Percentiles rank a stretch among this genome's conserved stretches.
phyloP scores from a whole-genome alignment of 2,329 filamentous ascomycete genomes.

The Leptographium lundbergii region DNA sequence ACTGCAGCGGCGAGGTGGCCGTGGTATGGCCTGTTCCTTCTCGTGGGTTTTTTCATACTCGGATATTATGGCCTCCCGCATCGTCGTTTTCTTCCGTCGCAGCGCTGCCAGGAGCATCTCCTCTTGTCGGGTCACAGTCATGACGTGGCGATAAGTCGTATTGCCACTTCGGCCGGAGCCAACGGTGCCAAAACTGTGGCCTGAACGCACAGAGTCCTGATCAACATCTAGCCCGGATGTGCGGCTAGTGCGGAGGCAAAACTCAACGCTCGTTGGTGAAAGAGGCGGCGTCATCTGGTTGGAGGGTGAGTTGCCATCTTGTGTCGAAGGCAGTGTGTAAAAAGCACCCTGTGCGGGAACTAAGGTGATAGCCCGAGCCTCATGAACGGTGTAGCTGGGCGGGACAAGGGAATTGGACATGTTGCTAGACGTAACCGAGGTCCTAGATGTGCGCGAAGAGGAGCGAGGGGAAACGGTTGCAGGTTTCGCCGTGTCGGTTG shows the following conservation, averaged over 20 bases:
- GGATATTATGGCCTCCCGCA: slow-evolving; percentile 34
- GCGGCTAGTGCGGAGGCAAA: slow-evolving; percentile 26
- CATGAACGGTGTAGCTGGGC: slow-evolving; percentile 15
- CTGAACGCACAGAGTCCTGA: slow-evolving; percentile 21
- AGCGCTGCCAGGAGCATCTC: slow-evolving; percentile 45
- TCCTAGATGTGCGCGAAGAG: slow-evolving; percentile 24
- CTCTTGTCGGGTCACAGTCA: slow-evolving; percentile 46
- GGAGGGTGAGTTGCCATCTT: background rate
- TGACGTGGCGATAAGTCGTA: slow-evolving; percentile 19
- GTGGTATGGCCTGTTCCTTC: background rate
- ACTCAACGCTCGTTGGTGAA: slow-evolving; percentile 39
- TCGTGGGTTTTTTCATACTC: slow-evolving; percentile 24
- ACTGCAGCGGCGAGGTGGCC: slow-evolving; percentile 2
- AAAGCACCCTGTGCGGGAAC: slow-evolving; percentile 16
- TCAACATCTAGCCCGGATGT: slow-evolving; percentile 11
- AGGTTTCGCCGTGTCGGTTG: slow-evolving; percentile 5
- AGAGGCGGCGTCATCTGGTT: slow-evolving; percentile 29
- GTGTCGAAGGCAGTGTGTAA: background rate
- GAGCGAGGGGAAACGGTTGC: slow-evolving; percentile 8
- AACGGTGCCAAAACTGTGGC: slow-evolving; percentile 10
- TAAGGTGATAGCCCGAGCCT: slow-evolving; percentile 27
- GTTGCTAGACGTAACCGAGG: slow-evolving; percentile 12
- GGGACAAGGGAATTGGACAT: background rate
- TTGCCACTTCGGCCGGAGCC: slow-evolving; percentile 11
- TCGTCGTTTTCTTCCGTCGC: slow-evolving; percentile 41